Evolutionary conservation across 495 filamentous ascomycete species (phyloP).

Genomic region (Haplographium delicatum): DNA sequence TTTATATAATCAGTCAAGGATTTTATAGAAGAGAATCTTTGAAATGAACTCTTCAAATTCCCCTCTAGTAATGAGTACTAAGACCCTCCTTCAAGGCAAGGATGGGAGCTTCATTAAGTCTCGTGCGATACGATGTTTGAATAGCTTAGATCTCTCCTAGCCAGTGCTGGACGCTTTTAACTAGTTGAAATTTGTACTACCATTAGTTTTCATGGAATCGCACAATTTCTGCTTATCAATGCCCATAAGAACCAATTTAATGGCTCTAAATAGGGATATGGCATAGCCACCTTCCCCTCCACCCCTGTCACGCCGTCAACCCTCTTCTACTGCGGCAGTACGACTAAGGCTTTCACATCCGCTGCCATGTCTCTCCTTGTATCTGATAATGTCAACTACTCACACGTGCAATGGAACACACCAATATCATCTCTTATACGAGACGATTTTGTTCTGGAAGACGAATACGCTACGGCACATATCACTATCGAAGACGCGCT

Average conservation of each 20-base stretch:
- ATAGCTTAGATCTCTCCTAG: no score
- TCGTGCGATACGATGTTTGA: no score
- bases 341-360: slow-evolving; percentile 53
- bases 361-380: slow-evolving; percentile 44
- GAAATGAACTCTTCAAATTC: no score
- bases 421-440: slow-evolving; percentile 43
- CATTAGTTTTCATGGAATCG: background rate
- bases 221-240: no score
- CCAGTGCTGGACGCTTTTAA: no score
- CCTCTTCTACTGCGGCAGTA: slow-evolving; percentile 41
- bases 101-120: no score
- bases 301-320: slow-evolving; percentile 40
- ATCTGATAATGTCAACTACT: slow-evolving; percentile 30
- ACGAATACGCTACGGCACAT: slow-evolving; percentile 39
- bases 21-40: no score
- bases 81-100: no score
- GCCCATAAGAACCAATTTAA: background rate
- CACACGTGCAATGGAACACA: slow-evolving; percentile 42
- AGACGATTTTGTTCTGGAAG: slow-evolving; percentile 47
- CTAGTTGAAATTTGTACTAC: background rate
- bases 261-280: slow-evolving; percentile 41
- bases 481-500: slow-evolving; percentile 47
- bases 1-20: no score
- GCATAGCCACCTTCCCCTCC: slow-evolving; percentile 35
- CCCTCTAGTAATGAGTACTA: no score